phyloP scores from a whole-genome alignment of 164 flowering plant species.

The Stephania japonica region DNA sequence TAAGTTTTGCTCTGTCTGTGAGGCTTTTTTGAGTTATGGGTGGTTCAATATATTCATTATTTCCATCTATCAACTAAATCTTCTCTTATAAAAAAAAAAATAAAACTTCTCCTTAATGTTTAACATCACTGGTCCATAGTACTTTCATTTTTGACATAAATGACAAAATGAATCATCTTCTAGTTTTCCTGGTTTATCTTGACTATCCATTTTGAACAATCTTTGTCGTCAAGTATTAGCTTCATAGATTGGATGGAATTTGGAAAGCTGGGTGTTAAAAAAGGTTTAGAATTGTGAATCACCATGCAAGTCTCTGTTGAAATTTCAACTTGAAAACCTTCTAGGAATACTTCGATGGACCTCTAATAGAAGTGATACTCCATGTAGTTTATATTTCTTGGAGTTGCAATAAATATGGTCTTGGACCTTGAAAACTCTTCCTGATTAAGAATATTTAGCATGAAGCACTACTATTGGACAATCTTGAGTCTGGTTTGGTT shows the following conservation, averaged over 20 bases:
- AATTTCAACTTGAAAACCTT: background rate
- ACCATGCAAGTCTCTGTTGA: background rate
- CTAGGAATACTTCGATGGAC: background rate
- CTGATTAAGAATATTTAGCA: background rate
- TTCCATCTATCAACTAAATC: background rate
- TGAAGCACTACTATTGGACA: background rate
- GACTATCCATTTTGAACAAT: background rate
- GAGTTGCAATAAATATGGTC: background rate
- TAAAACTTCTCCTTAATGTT: background rate
- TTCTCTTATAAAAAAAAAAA: too few species aligned
- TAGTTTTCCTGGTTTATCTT: background rate
- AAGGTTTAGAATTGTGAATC: background rate
- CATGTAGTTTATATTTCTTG: background rate
- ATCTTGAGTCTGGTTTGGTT: background rate
- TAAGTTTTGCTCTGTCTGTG: constrained; percentile 24
- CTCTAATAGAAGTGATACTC: background rate
- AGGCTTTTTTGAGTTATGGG: background rate
- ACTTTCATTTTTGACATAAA: background rate
- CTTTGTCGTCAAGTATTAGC: background rate
- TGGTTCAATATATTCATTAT: background rate
- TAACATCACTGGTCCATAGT: background rate
- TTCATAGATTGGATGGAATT: background rate
- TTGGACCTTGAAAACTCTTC: constrained; percentile 1
- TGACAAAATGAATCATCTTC: background rate
- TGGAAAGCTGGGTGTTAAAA: background rate